A percentile compares a stretch with the other conserved stretches of the same genome.
Evolutionary conservation across 1,284 basidiomycete genomes (phyloP).

Genomic region (Lignosus rhinocerotis): DNA sequence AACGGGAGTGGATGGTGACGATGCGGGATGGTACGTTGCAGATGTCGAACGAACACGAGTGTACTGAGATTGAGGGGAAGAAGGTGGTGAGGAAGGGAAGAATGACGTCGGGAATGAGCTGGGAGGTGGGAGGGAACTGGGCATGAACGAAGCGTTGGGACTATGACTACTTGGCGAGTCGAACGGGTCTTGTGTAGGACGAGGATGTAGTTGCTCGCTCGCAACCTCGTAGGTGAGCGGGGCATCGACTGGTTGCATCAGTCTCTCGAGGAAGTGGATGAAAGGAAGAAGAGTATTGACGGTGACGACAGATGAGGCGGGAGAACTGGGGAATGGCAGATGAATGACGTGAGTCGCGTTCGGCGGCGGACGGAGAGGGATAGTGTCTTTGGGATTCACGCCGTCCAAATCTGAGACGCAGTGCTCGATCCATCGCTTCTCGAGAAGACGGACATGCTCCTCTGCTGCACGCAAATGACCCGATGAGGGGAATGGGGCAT

Average conservation of each 20-base stretch:
- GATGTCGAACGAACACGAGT: conserved; percentile 35
- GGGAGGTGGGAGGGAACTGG: conserved; percentile 34
- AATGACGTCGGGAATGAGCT: conserved; percentile 33
- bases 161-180: conserved; percentile 11
- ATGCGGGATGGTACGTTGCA: conserved; percentile 30
- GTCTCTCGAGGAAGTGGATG: conserved; percentile 60
- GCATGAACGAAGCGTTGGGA: conserved; percentile 24
- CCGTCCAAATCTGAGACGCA: conserved; percentile 33
- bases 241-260: conserved; percentile 47
- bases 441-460: conserved; percentile 65
- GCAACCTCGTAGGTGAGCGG: conserved; percentile 26
- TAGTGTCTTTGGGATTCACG: conserved; percentile 37
- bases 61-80: conserved; percentile 21
- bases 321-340: conserved; percentile 68
- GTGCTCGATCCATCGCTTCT: conserved; percentile 58
- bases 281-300: conserved; percentile 57
- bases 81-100: conserved; percentile 25
- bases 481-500: conserved; percentile 64
- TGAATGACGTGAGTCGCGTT: conserved; percentile 73
- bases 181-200: conserved; percentile 10
- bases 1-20: conserved; percentile 30
- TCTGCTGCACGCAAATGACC: conserved; percentile 69
- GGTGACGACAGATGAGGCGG: conserved; percentile 48
- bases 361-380: conserved; percentile 64
- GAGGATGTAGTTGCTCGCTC: conserved; percentile 22